phyloP scores from a whole-genome alignment of 2,329 filamentous ascomycete species.

The Aureobasidium subglaciale region DNA sequence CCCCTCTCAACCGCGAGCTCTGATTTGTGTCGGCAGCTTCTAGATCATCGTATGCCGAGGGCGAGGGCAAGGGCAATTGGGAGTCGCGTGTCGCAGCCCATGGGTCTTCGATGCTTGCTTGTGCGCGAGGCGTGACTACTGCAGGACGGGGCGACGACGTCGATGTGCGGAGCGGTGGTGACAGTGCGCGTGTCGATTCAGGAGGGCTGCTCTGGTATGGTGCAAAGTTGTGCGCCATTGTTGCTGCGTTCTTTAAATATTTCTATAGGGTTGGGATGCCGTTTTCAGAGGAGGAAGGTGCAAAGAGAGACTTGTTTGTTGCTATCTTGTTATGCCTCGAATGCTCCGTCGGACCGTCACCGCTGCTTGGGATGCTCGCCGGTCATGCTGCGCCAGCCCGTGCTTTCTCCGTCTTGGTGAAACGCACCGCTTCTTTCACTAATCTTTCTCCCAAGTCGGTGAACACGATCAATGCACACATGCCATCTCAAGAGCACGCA shows the following conservation, averaged over 20 bases:
- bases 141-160: conserved; percentile 48
- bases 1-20: conserved; percentile 31
- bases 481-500: background rate
- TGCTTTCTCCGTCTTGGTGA: conserved; percentile 8
- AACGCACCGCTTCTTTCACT: conserved; percentile 2
- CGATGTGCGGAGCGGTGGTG: conserved; percentile 52
- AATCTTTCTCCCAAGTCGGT: background rate
- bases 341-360: background rate
- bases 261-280: too few species aligned
- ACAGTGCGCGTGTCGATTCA: conserved; percentile 73
- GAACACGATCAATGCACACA: background rate
- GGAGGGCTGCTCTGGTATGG: conserved; percentile 92
- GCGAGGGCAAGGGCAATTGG: conserved; percentile 33
- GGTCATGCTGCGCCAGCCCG: background rate
- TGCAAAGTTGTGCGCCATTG: conserved; percentile 52
- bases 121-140: conserved; percentile 36
- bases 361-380: background rate
- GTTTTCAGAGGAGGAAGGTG: background rate
- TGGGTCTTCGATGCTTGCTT: conserved; percentile 31
- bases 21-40: conserved; percentile 24
- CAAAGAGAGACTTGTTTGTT: background rate
- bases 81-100: conserved; percentile 35
- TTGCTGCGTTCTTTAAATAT: background rate
- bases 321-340: background rate
- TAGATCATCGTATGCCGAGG: conserved; percentile 26